phyloP scores from a whole-genome alignment of 2,329 filamentous ascomycete genomes.

The Blastomyces gilchristii region DNA sequence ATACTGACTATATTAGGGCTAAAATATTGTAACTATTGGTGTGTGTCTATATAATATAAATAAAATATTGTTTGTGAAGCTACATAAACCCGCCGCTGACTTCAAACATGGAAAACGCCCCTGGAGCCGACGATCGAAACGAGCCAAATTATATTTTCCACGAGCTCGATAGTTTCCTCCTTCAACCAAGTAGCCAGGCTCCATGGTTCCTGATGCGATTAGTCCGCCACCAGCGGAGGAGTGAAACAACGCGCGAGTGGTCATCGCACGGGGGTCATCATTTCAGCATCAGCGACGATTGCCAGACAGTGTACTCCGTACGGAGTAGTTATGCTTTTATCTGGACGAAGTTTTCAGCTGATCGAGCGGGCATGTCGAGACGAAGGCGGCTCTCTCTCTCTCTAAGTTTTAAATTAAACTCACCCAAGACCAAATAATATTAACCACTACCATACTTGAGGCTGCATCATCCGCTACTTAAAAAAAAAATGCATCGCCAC shows the following conservation, averaged over 20 bases:
- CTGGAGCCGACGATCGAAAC: conserved; percentile 18
- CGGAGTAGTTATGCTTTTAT: conserved; percentile 30
- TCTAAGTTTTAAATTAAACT: too few species aligned
- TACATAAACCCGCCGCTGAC: conserved; percentile 14
- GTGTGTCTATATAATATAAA: too few species aligned
- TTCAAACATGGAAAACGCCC: background rate
- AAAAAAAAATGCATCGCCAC: too few species aligned
- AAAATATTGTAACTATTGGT: too few species aligned
- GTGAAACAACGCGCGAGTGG: conserved; percentile 22
- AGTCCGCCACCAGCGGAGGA: conserved; percentile 11
- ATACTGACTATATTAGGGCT: too few species aligned
- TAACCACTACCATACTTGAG: too few species aligned
- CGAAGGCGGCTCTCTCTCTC: too few species aligned
- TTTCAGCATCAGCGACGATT: conserved; percentile 39
- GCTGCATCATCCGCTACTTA: too few species aligned
- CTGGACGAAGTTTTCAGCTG: conserved; percentile 30
- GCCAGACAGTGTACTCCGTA: conserved; percentile 32
- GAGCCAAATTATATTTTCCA: conserved; percentile 38
- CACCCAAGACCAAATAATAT: too few species aligned
- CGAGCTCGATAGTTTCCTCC: conserved; percentile 26
- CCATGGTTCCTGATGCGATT: conserved; percentile 18
- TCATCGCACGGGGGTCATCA: conserved; percentile 33
- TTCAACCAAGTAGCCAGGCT: background rate
- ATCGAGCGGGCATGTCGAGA: conserved; percentile 35
- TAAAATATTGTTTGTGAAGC: conserved; percentile 36